Conservation (phyloP, 1,139 yeast species). For the Debaryomycetaceae sp. region DNA sequence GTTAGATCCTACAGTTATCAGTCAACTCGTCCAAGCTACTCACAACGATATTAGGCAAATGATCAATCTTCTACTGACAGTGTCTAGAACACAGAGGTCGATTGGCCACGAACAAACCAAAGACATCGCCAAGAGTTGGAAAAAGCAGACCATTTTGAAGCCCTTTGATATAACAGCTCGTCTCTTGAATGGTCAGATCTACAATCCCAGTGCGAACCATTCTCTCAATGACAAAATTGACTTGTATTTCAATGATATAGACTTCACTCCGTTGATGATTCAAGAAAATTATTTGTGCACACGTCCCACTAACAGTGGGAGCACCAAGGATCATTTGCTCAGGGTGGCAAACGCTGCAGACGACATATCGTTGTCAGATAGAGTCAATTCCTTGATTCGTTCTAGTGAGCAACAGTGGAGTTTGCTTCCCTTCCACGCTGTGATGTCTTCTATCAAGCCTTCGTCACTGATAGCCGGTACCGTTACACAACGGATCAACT, state of each 20-base stretch:
- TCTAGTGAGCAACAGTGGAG: slow-evolving; percentile 97
- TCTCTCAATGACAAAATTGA: slow-evolving; percentile 81
- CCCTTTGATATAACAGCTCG: slow-evolving; percentile 89
- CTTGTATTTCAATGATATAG: slow-evolving; percentile 90
- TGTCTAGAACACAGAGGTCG: slow-evolving; percentile 62
- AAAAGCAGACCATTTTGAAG: slow-evolving; percentile 83
- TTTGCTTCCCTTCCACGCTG: slow-evolving; percentile 87
- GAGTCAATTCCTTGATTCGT: slow-evolving; percentile 76
- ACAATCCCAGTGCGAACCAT: slow-evolving; percentile 49
- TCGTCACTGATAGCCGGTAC: slow-evolving; percentile 74
- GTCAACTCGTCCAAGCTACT: slow-evolving; percentile 81
- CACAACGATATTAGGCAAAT: slow-evolving; percentile 93
- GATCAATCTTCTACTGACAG: slow-evolving; percentile 83
- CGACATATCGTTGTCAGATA: slow-evolving; percentile 76
- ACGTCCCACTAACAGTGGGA: slow-evolving; percentile 45
- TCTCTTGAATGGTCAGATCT: slow-evolving; percentile 60
- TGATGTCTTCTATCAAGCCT: slow-evolving; percentile 83
- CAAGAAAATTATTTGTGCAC: slow-evolving; percentile 87
- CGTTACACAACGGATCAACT: slow-evolving; percentile 65
- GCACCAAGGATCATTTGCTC: slow-evolving; percentile 49
- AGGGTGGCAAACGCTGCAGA: slow-evolving; percentile 79
- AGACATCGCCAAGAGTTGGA: slow-evolving; percentile 69
- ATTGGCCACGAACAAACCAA: slow-evolving; percentile 52
- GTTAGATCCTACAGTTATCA: slow-evolving; percentile 75
- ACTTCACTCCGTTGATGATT: slow-evolving; percentile 91